Percentiles rank a stretch among this genome's conserved stretches.
These are phyloP conservation scores for Drechmeria coniospora DNA, from an alignment of 2,329 filamentous ascomycete genomes.

Conservation along the genomic window DNA sequence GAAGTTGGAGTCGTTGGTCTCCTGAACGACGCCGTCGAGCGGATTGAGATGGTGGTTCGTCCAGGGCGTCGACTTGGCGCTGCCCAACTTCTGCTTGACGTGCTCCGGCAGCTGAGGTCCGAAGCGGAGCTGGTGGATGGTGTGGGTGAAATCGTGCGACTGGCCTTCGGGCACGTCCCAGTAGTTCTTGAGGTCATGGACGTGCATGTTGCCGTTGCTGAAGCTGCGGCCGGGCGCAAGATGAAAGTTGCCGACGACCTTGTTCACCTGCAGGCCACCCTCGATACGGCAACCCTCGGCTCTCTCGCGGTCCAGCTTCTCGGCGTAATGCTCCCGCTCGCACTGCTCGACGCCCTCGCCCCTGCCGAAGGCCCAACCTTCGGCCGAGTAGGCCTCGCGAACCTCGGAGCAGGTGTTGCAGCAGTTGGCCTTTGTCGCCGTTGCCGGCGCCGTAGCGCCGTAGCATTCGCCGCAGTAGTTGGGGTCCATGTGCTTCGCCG, in stretches of 20 bases:
- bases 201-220: constrained; percentile 91
- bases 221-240: constrained; percentile 92
- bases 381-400: constrained; percentile 80
- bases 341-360: constrained; percentile 93
- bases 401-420: constrained; percentile 97
- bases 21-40: constrained; percentile 65
- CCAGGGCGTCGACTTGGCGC: constrained; percentile 42
- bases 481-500: constrained; percentile 68
- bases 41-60: constrained; percentile 87
- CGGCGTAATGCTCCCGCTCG: constrained; percentile 81
- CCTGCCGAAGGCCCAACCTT: constrained; percentile 83
- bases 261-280: constrained; percentile 86
- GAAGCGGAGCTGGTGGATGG: constrained; percentile 79
- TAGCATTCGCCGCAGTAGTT: constrained; percentile 90
- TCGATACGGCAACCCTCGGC: constrained; percentile 90
- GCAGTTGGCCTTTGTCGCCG: constrained; percentile 68
- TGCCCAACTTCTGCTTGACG: constrained; percentile 44
- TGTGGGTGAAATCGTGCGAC: constrained; percentile 77
- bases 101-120: constrained; percentile 76
- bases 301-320: constrained; percentile 75
- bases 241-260: constrained; percentile 97
- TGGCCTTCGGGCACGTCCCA: constrained; percentile 54
- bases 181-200: constrained; percentile 95
- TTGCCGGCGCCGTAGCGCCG: constrained; percentile 59
- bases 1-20: constrained; percentile 65